Percentiles rank a stretch among this genome's conserved stretches.
These are phyloP conservation scores for Hydnomerulius pinastri DNA, from an alignment of 768 basidiomycete genomes.

Conservation along the genomic window DNA sequence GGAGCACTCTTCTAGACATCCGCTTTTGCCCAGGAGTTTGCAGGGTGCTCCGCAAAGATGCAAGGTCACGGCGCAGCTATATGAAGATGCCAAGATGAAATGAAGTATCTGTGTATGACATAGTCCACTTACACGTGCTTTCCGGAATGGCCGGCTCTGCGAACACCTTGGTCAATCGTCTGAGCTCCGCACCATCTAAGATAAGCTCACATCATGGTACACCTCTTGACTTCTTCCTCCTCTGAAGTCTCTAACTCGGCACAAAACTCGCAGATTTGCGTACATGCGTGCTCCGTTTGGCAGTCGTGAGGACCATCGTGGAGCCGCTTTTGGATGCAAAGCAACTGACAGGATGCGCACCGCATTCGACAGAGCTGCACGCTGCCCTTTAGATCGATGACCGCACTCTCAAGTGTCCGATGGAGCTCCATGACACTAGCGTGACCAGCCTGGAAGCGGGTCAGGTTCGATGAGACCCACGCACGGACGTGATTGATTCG, in stretches of 20 bases:
- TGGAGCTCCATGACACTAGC: conserved; percentile 47
- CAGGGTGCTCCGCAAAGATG: conserved; percentile 62
- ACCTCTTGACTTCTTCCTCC: conserved; percentile 30
- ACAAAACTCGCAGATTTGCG: conserved; percentile 43
- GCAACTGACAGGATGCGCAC: conserved; percentile 50
- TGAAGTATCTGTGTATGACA: not conserved
- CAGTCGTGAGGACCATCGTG: conserved; percentile 55
- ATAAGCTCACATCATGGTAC: conserved; percentile 47
- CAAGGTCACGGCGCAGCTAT: conserved; percentile 50
- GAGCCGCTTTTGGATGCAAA: conserved; percentile 47
- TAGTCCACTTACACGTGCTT: conserved; percentile 49
- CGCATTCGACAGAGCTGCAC: conserved; percentile 53
- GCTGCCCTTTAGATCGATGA: conserved; percentile 48
- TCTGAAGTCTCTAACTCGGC: conserved; percentile 34
- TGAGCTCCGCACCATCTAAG: not conserved
- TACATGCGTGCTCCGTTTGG: conserved; percentile 49
- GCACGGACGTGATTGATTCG: conserved; percentile 48
- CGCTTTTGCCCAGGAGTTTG: conserved; percentile 43
- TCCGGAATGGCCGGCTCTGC: conserved; percentile 58
- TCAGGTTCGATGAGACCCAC: conserved; percentile 53
- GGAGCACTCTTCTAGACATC: conserved; percentile 54
- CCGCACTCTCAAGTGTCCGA: conserved; percentile 42
- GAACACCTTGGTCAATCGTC: not conserved
- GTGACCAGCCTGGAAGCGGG: conserved; percentile 47
- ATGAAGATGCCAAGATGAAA: not conserved